Percentiles rank a stretch among this genome's conserved stretches.
Evolutionary conservation across 768 basidiomycete species (phyloP).

Genomic region (Trametes elegans): DNA sequence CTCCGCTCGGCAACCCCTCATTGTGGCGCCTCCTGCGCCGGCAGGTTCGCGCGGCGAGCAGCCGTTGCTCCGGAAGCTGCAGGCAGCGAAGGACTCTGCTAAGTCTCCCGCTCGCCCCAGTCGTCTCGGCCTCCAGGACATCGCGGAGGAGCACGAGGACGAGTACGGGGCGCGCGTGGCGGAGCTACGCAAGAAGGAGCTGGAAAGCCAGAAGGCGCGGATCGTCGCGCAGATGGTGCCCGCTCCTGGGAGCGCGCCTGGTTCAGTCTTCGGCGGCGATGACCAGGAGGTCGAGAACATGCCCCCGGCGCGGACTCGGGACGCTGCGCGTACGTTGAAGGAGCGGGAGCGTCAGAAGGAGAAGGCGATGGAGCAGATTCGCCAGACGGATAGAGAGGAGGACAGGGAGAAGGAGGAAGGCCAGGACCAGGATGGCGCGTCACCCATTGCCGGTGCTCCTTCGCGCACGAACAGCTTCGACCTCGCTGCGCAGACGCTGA

Average conservation of each 20-base stretch:
- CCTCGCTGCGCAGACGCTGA: conserved; percentile 50
- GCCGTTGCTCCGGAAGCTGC: conserved; percentile 53
- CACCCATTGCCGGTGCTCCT: conserved; percentile 26
- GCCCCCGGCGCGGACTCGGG: conserved; percentile 24
- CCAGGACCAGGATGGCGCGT: conserved; percentile 1
- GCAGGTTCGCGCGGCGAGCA: conserved; percentile 37
- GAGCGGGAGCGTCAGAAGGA: conserved; percentile 20
- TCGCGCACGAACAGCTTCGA: conserved; percentile 61
- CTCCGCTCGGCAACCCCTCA: conserved; percentile 83
- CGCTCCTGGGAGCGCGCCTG: conserved; percentile 33
- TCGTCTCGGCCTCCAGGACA: conserved; percentile 44
- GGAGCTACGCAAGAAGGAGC: conserved; percentile 59
- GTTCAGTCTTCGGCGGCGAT: conserved; percentile 20
- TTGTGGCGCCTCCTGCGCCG: conserved; percentile 48
- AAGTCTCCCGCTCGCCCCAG: conserved; percentile 51
- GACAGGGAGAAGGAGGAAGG: conserved; percentile 1
- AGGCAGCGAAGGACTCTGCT: conserved; percentile 43
- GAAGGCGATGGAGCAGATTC: conserved; percentile 18
- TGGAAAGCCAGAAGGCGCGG: conserved; percentile 88
- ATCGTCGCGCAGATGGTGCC: conserved; percentile 95
- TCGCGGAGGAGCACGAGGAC: conserved; percentile 39
- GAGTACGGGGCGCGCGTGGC: conserved; percentile 40
- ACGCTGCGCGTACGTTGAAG: conserved; percentile 18
- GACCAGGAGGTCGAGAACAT: conserved; percentile 34
- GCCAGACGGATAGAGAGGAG: conserved; percentile 6